Evolutionary conservation across 202 grass and related monocot species (phyloP).

Genomic region (Carex arenaria): DNA sequence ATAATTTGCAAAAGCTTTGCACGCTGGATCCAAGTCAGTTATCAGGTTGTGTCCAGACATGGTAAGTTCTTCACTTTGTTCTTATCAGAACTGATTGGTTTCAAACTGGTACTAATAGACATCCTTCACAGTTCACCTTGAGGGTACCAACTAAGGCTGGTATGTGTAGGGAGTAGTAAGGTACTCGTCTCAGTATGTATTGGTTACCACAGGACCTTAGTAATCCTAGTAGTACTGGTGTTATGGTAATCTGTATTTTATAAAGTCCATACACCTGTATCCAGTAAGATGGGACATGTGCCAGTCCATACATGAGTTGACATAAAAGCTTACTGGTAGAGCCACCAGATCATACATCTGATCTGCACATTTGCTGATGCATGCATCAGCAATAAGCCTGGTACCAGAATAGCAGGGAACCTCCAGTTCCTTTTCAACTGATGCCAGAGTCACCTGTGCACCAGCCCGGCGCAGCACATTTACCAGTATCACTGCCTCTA

Average conservation of each 20-base stretch:
- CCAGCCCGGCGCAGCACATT: constrained; percentile 73
- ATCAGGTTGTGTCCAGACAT: background rate
- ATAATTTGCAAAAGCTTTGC: background rate
- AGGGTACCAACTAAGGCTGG: background rate
- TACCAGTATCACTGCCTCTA: constrained; percentile 72
- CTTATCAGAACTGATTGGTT: background rate
- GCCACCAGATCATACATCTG: constrained; percentile 81
- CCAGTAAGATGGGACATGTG: background rate
- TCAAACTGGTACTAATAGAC: background rate
- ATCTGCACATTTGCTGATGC: constrained; percentile 60
- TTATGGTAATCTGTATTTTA: background rate
- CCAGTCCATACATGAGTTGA: background rate
- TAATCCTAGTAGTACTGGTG: background rate
- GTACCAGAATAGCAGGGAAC: constrained; percentile 64
- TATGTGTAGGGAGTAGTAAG: background rate
- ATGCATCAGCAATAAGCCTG: constrained; percentile 53
- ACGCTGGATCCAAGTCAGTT: background rate
- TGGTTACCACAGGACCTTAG: background rate
- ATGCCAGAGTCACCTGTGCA: constrained; percentile 63
- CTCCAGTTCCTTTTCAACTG: constrained; percentile 56
- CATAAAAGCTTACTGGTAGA: constrained; percentile 48
- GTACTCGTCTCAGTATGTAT: background rate
- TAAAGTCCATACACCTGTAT: background rate
- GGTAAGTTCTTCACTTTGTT: background rate
- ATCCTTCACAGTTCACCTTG: background rate